Conservation (phyloP, 352 stramenopile genomes). For the Peronospora tabacina region DNA sequence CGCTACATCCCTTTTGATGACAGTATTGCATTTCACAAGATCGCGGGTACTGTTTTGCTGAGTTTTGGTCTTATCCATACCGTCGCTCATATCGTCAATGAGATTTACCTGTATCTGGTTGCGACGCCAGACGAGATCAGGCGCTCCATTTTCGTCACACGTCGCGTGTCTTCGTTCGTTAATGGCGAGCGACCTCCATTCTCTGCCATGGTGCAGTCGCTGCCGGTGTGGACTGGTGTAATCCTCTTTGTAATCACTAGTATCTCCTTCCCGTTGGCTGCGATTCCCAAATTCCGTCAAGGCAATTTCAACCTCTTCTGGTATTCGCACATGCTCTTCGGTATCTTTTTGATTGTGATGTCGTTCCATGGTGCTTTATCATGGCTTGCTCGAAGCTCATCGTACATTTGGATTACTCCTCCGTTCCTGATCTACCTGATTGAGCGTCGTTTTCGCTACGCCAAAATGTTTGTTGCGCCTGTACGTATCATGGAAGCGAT, state of each 20-base stretch:
- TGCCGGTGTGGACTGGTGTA: conserved; percentile 61
- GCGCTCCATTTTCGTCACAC: conserved; percentile 50
- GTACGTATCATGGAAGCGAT: conserved; percentile 62
- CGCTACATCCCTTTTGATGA: conserved; percentile 75
- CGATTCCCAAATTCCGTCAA: conserved; percentile 66
- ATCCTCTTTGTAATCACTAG: conserved; percentile 59
- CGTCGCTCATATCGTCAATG: conserved; percentile 55
- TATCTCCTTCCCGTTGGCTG: conserved; percentile 62
- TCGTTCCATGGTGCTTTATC: conserved; percentile 55
- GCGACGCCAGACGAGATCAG: conserved; percentile 54
- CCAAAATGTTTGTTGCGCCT: conserved; percentile 57
- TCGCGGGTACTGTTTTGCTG: conserved; percentile 54
- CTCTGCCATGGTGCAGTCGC: conserved; percentile 50
- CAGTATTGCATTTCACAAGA: conserved; percentile 75
- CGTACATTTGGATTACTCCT: conserved; percentile 60
- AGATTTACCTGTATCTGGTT: conserved; percentile 61
- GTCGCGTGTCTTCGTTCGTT: conserved; percentile 42
- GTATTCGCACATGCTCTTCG: conserved; percentile 80
- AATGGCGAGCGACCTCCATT: conserved; percentile 52
- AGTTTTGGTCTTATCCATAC: conserved; percentile 57
- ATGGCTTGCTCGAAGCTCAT: conserved; percentile 48
- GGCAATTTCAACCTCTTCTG: conserved; percentile 77
- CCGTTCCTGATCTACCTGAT: conserved; percentile 65
- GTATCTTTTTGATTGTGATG: conserved; percentile 54
- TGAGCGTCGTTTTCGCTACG: conserved; percentile 61